Evolutionary conservation across 192 early-diverging fungal genomes (phyloP).

Genomic region (Coemansia sp.): DNA sequence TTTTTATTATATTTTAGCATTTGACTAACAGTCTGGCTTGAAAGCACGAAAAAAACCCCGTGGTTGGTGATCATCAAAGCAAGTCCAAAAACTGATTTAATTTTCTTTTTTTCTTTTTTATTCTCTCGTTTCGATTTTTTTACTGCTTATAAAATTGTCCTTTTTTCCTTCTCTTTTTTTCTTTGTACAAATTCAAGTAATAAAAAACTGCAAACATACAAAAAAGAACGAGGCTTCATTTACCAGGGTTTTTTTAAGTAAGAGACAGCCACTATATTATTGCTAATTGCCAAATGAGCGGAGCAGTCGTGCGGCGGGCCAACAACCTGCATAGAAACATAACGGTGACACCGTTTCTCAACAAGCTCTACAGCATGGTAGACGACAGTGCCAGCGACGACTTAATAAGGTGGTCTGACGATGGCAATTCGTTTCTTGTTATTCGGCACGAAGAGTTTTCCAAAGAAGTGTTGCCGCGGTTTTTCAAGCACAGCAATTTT

Average conservation of each 20-base stretch:
- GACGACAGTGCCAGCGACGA: constrained; percentile 78
- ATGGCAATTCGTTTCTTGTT: constrained; percentile 85
- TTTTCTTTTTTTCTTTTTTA: neutral
- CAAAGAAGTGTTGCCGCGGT: constrained; percentile 75
- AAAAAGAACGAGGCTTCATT: too few relatives aligned
- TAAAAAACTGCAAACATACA: neutral
- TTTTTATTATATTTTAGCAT: too few relatives aligned
- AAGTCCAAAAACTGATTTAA: neutral
- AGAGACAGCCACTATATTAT: neutral
- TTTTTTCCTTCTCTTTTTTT: neutral
- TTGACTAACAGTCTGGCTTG: too few relatives aligned
- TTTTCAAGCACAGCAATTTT: constrained; percentile 93
- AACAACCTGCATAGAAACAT: constrained; percentile 49
- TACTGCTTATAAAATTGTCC: neutral
- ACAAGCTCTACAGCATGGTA: constrained; percentile 97
- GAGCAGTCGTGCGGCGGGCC: constrained; percentile 27
- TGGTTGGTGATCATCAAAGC: neutral
- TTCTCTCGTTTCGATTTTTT: neutral
- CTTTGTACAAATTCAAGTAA: neutral
- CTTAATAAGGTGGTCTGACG: constrained; percentile 86
- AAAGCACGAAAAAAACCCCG: too few relatives aligned
- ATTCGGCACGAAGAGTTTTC: constrained; percentile 76
- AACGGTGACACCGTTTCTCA: constrained; percentile 85
- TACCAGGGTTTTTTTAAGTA: neutral
- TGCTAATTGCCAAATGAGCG: constrained; percentile 16